Conservation (phyloP, 208 protist genomes). For the Porcisia hertigi region DNA sequence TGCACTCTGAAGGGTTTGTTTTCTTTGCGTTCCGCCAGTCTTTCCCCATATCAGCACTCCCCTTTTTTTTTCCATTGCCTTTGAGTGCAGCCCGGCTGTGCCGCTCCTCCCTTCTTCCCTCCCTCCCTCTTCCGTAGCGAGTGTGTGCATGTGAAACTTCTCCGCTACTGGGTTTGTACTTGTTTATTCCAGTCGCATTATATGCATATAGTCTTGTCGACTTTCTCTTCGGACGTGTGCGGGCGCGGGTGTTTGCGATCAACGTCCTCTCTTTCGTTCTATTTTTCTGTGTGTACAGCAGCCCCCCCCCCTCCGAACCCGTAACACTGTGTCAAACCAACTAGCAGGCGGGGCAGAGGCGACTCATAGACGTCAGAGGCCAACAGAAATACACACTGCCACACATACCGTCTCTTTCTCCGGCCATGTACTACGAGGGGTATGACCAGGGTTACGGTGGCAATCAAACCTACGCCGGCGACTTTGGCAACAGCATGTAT, state of each 20-base stretch:
- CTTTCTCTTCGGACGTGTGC: neutral
- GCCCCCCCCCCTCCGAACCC: neutral
- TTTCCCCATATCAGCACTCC: no score
- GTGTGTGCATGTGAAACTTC: no score
- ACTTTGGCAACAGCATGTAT: neutral
- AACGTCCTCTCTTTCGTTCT: neutral
- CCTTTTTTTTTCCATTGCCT: no score
- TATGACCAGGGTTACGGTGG: conserved; percentile 24
- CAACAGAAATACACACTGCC: neutral
- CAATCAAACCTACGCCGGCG: conserved; percentile 11
- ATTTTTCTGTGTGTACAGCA: neutral
- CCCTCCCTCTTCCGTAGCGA: no score
- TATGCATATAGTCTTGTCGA: neutral
- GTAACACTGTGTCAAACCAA: no score
- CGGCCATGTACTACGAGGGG: conserved; percentile 25
- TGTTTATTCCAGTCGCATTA: no score
- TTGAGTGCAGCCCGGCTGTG: no score
- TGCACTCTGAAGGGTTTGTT: no score
- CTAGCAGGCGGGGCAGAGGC: no score
- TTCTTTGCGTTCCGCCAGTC: no score
- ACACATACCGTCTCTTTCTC: neutral
- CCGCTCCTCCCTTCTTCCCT: no score
- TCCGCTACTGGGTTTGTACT: no score
- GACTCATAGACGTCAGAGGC: neutral
- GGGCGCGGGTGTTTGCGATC: neutral